Percentiles rank a stretch among this genome's conserved stretches.
Evolutionary conservation across 208 protist species (phyloP).

Genomic region (Endotrypanum monterogeii): DNA sequence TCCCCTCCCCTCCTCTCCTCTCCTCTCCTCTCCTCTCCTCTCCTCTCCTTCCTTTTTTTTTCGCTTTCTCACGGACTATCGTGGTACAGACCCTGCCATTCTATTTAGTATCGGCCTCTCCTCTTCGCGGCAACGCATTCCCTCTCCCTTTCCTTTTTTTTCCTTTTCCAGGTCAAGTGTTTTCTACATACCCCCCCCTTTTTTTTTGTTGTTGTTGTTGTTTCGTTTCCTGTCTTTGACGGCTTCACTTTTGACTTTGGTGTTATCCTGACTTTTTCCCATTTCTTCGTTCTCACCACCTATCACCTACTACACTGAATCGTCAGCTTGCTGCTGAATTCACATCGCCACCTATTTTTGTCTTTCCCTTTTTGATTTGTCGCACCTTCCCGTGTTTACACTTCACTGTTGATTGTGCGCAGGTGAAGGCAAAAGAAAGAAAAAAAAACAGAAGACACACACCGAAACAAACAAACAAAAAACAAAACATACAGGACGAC

Average conservation of each 20-base stretch:
- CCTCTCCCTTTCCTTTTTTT: not conserved
- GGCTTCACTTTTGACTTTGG: not conserved
- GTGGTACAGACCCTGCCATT: not conserved
- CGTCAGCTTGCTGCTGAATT: too few relatives aligned
- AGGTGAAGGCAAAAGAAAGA: too few relatives aligned
- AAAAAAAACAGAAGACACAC: too few relatives aligned
- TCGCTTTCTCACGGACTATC: not conserved
- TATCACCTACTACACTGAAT: not conserved
- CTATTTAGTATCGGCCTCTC: conserved; percentile 2
- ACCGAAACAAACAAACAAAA: too few relatives aligned
- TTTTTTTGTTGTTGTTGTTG: not conserved
- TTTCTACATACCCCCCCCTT: not conserved
- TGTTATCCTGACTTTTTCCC: not conserved
- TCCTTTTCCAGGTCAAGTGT: not conserved
- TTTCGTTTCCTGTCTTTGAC: not conserved
- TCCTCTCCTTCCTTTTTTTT: conserved; percentile 5
- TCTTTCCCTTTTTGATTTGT: too few relatives aligned
- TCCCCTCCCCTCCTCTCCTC: not conserved
- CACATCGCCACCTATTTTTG: too few relatives aligned
- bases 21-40: not conserved
- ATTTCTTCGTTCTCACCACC: not conserved
- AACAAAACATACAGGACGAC: too few relatives aligned
- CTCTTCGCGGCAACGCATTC: too few relatives aligned
- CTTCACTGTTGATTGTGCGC: not conserved
- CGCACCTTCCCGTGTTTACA: too few relatives aligned